A percentile compares a stretch with the other conserved stretches of the same genome.
These are phyloP conservation scores for Fusarium keratoplasticum DNA, from an alignment of 2,329 filamentous ascomycete genomes.

Conservation along the genomic window DNA sequence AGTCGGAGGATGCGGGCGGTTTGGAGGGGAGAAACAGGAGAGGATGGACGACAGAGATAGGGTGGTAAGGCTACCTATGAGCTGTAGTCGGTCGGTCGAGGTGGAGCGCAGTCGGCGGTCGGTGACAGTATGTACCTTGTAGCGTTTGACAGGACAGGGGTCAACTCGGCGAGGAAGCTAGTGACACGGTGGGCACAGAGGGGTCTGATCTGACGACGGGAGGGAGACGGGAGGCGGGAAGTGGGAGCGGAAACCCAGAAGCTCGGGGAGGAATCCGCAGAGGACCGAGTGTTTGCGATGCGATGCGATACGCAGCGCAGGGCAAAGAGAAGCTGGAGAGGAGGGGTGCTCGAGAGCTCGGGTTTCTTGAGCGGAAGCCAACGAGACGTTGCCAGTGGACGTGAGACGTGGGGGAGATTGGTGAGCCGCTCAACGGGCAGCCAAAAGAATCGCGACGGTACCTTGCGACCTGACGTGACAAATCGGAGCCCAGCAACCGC, in stretches of 20 bases:
- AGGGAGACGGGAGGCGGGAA: slow-evolving; percentile 11
- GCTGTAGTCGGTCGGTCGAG: slow-evolving; percentile 42
- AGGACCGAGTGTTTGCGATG: slow-evolving; percentile 1
- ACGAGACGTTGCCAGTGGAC: slow-evolving; percentile 8
- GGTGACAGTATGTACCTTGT: slow-evolving; percentile 44
- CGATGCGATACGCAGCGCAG: neutral
- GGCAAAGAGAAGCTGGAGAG: neutral
- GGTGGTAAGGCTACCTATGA: slow-evolving; percentile 44
- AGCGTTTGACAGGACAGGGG: slow-evolving; percentile 43
- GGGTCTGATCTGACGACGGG: slow-evolving; percentile 34
- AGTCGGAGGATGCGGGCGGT: slow-evolving; percentile 14
- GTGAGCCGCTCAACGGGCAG: slow-evolving; percentile 15
- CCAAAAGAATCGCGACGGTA: slow-evolving; percentile 10
- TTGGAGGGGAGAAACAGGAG: slow-evolving; percentile 29
- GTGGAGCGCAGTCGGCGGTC: slow-evolving; percentile 45
- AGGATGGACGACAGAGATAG: slow-evolving; percentile 32
- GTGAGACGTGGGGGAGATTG: slow-evolving; percentile 23
- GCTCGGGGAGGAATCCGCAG: neutral
- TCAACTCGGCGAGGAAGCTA: slow-evolving; percentile 36
- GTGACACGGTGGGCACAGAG: slow-evolving; percentile 33
- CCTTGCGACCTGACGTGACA: slow-evolving; percentile 2
- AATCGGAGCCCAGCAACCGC: slow-evolving; percentile 4
- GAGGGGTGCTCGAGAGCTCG: neutral
- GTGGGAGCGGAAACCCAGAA: slow-evolving; percentile 25
- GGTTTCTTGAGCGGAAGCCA: slow-evolving; percentile 5